Conservation (phyloP, 1,284 basidiomycete genomes). For the Rhodotorula sp. region DNA sequence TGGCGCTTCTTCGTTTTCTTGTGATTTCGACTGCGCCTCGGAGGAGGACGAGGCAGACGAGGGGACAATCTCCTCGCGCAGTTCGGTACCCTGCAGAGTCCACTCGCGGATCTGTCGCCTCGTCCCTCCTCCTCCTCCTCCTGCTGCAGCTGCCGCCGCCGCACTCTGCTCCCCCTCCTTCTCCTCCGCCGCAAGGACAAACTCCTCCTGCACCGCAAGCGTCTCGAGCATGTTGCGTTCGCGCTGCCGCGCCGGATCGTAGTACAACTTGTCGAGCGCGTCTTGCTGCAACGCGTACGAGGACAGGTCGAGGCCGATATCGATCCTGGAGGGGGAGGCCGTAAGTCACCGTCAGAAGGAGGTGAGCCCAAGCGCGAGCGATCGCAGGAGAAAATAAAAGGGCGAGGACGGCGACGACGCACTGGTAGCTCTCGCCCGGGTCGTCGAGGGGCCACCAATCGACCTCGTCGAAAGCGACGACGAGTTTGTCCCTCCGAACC, state of each 20-base stretch:
- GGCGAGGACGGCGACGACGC: neutral
- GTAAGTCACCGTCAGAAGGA: no score
- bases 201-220: constrained; percentile 7
- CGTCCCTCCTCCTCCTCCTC: neutral
- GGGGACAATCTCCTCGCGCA: constrained; percentile 32
- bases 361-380: no score
- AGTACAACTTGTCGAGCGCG: constrained; percentile 33
- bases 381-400: neutral
- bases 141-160: neutral
- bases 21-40: neutral
- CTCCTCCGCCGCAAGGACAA: neutral
- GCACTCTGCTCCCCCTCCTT: neutral
- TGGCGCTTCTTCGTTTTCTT: neutral
- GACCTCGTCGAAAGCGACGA: constrained; percentile 30
- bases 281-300: constrained; percentile 22
- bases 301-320: constrained; percentile 33
- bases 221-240: constrained; percentile 19
- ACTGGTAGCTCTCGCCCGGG: constrained; percentile 30
- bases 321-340: constrained; percentile 18
- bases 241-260: constrained; percentile 31
- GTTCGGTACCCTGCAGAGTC: constrained; percentile 33
- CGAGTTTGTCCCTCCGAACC: constrained; percentile 18
- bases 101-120: constrained; percentile 20
- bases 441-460: constrained; percentile 27
- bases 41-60: neutral